Evolutionary conservation across 129 eudicot species (phyloP), one percentile per base, ranked within the genome.

Genomic region (Lactuca sativa): DNA sequence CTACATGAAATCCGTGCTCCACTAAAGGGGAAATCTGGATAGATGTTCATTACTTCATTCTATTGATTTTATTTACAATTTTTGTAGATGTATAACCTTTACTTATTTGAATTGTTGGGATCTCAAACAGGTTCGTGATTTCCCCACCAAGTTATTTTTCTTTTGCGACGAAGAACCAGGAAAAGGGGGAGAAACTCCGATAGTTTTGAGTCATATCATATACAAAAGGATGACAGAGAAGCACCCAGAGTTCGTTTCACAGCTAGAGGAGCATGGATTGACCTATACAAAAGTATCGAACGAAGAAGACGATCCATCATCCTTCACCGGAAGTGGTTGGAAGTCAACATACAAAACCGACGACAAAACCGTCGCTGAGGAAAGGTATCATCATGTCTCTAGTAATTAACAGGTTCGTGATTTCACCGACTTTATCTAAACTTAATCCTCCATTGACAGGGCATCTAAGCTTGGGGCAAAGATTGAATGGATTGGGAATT

Each of bases 71-170:
- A 14, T 3, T 40, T 63, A 2, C 13, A n/a, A 3, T 38, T 25
- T 32, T 25, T 32, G 34, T 5, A 15, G 21, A 54, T 2, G 31
- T 32, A 5, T 8, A 9, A 33, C 25, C 6, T 0, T 47, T 14
- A 25, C 9, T 17, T 3, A 43, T 6, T 7, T 40, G 3, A 54
- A 32, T 17, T 48, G 59, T 48, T 30, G 36, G 25, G 16, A 13
- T 25, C 12, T n/a, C 6, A 16, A 25, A 53, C 61, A 83, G 89
- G 76, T 76, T 8, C 44, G 64, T 2, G 47, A 65, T n/a, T 65
- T 51, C 47, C 78, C 78, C 12, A 13, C 65, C 30, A 74, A 65
- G 57, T 56, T 74, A 56, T 65, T 74, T 56, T 73, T 73, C 78
- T 73, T 52, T 8, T 73, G 78, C 21, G 71, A 63, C 0, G 78